phyloP scores from a whole-genome alignment of 2,329 filamentous ascomycete species.

The Trichoderma aggressivum region DNA sequence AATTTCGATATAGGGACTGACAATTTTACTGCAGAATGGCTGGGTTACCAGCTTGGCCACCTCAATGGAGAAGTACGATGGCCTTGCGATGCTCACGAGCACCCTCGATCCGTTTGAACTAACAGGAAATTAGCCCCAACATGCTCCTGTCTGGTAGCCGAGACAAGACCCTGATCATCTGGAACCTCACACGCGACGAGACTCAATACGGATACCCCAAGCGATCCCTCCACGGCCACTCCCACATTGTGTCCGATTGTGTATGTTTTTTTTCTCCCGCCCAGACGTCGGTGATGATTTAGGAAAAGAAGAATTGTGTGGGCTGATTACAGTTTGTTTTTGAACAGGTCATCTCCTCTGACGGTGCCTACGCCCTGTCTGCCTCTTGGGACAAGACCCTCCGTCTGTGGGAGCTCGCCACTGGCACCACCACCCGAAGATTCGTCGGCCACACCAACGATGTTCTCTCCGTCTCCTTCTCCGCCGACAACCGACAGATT shows the following conservation, averaged over 20 bases:
- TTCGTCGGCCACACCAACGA: conserved; percentile 99
- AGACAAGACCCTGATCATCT: conserved; percentile 99
- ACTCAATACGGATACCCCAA: conserved; percentile 98
- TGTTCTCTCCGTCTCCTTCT: conserved; percentile 99
- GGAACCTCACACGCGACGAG: conserved; percentile 99
- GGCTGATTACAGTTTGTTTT: conserved; percentile 27
- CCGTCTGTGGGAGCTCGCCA: conserved; percentile 97
- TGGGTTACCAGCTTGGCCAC: conserved; percentile 99
- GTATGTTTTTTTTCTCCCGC: conserved; percentile 63
- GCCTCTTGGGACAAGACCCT: conserved; percentile 99
- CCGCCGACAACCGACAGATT: conserved; percentile 99
- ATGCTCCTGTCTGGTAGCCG: conserved; percentile 97
- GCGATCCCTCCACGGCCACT: conserved; percentile 97
- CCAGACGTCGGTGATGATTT: not conserved
- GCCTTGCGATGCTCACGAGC: not conserved
- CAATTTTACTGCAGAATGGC: conserved; percentile 61
- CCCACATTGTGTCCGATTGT: conserved; percentile 99
- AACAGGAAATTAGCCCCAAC: conserved; percentile 68
- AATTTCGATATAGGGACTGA: conserved; percentile 24
- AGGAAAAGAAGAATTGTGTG: not conserved
- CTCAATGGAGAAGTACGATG: conserved; percentile 91
- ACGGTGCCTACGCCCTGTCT: conserved; percentile 98
- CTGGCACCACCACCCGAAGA: conserved; percentile 92
- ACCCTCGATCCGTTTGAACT: conserved; percentile 17
- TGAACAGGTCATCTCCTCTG: conserved; percentile 90